phyloP scores from a whole-genome alignment of 805 yeast genomes.

The Hermanozyma aechmeae region DNA sequence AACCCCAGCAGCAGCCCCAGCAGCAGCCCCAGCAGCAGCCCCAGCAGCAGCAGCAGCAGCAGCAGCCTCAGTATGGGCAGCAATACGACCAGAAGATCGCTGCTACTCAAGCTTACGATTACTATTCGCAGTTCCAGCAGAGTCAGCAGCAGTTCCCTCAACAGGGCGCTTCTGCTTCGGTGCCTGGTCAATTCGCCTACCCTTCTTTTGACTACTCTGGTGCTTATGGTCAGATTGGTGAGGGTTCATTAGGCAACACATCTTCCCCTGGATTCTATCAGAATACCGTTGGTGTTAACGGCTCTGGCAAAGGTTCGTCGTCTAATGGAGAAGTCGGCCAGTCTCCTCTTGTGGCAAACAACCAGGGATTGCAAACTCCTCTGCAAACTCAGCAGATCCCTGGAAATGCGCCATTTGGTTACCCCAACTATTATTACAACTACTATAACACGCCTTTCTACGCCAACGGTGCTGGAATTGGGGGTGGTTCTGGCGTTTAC shows the following conservation, averaged over 20 bases:
- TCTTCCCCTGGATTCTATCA: slow-evolving; percentile 13
- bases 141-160: slow-evolving; percentile 29
- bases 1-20: too few species aligned
- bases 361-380: slow-evolving; percentile 14
- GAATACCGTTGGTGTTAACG: slow-evolving; percentile 14
- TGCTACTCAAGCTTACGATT: slow-evolving; percentile 11
- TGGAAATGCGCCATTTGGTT: slow-evolving; percentile 28
- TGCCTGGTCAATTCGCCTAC: slow-evolving; percentile 36
- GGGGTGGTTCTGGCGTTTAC: slow-evolving; percentile 13
- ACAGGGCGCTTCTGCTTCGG: slow-evolving; percentile 26
- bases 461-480: slow-evolving; percentile 22
- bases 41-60: neutral
- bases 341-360: slow-evolving; percentile 20
- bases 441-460: slow-evolving; percentile 34
- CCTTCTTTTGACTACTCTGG: slow-evolving; percentile 34
- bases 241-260: slow-evolving; percentile 8
- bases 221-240: slow-evolving; percentile 20
- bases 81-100: slow-evolving; percentile 8
- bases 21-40: slow-evolving; percentile 1
- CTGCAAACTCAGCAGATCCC: slow-evolving; percentile 25
- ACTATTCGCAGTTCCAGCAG: slow-evolving; percentile 12
- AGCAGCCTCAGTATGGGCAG: slow-evolving; percentile 7
- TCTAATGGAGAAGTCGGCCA: slow-evolving; percentile 24
- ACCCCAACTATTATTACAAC: slow-evolving; percentile 33
- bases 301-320: slow-evolving; percentile 12